Evolutionary conservation across 75 land plant genomes (phyloP).

Genomic region (Selaginella moellendorffii): DNA sequence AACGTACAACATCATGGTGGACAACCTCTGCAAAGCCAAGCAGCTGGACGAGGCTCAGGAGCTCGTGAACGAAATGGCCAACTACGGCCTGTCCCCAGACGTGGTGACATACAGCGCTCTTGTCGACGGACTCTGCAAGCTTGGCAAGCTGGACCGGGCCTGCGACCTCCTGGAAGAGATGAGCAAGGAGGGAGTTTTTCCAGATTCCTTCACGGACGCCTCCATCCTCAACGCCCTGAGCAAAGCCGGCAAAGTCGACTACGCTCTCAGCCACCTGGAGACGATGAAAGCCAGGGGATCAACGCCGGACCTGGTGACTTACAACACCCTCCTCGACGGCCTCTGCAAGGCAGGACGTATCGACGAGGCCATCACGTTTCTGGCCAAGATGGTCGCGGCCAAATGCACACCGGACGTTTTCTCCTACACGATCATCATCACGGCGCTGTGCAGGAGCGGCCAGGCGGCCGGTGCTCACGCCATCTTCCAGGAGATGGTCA

Average conservation of each 20-base stretch:
- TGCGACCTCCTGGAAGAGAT: constrained; percentile 6
- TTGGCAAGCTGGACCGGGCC: background rate
- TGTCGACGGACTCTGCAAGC: background rate
- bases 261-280: background rate
- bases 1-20: background rate
- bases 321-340: constrained; percentile 3
- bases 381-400: background rate
- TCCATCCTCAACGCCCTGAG: background rate
- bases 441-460: background rate
- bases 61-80: background rate
- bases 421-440: background rate
- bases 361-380: background rate
- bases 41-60: constrained; percentile 1
- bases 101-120: constrained; percentile 1
- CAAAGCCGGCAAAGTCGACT: constrained; percentile 2
- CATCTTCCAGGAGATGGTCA: background rate
- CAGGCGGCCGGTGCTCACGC: background rate
- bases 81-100: background rate
- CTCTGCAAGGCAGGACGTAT: background rate
- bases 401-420: constrained; percentile 1
- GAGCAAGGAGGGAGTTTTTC: background rate
- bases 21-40: background rate
- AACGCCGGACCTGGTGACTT: background rate
- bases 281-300: background rate
- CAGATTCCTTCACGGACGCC: background rate